Conservation (phyloP, 345 rosid genomes). For the Laguncularia racemosa region DNA sequence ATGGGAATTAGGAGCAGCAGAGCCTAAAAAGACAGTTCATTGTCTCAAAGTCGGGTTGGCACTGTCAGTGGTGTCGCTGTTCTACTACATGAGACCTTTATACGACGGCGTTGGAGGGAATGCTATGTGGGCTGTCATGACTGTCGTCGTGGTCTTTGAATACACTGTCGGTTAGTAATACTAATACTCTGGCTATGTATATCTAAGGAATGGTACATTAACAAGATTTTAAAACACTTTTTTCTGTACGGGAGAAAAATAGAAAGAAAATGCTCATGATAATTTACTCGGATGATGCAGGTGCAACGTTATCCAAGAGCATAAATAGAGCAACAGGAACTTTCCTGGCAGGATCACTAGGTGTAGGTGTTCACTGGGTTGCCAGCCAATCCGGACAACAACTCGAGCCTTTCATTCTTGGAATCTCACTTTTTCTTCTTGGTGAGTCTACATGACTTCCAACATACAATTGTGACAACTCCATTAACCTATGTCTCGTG, state of each 20-base stretch:
- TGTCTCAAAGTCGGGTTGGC: conserved; percentile 67
- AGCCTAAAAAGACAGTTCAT: conserved; percentile 60
- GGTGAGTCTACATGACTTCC: conserved; percentile 42
- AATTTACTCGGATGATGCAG: conserved; percentile 25
- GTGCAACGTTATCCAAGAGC: conserved; percentile 59
- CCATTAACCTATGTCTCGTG: too few relatives aligned
- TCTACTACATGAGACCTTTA: conserved; percentile 68
- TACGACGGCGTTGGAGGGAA: conserved; percentile 56
- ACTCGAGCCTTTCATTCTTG: conserved; percentile 47
- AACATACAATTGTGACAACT: too few relatives aligned
- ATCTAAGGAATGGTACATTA: too few relatives aligned
- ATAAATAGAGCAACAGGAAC: conserved; percentile 61
- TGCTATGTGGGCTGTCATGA: conserved; percentile 80
- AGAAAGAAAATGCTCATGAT: too few relatives aligned
- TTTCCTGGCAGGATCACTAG: conserved; percentile 58
- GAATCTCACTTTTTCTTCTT: conserved; percentile 48
- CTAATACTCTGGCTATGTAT: neutral
- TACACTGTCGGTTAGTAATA: conserved; percentile 43
- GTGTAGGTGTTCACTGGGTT: conserved; percentile 56
- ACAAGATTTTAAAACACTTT: too few relatives aligned
- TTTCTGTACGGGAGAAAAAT: too few relatives aligned
- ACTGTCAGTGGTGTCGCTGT: conserved; percentile 53
- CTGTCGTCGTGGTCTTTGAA: conserved; percentile 71
- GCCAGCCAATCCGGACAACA: conserved; percentile 44
- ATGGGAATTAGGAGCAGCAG: conserved; percentile 55